Conservation (phyloP, 192 early-diverging fungal species). For the Podila epigama region DNA sequence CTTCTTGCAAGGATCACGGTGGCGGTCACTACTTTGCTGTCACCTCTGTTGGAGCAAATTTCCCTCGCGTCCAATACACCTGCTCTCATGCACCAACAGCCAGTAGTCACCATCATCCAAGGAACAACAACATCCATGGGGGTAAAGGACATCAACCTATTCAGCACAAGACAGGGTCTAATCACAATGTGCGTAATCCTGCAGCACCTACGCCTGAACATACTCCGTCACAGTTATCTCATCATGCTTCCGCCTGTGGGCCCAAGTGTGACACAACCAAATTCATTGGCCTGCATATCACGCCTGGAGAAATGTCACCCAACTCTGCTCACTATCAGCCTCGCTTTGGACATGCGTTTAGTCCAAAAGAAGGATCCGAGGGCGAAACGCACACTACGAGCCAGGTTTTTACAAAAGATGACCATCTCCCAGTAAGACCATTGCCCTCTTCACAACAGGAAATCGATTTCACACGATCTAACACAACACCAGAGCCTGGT, state of each 20-base stretch:
- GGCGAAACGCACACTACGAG: constrained; percentile 14
- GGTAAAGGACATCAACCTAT: too few relatives aligned
- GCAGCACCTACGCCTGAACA: constrained; percentile 24
- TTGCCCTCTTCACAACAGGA: neutral
- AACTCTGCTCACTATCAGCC: neutral
- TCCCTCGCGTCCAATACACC: constrained; percentile 37
- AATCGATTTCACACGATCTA: neutral
- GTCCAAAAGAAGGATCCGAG: constrained; percentile 10
- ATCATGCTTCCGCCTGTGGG: neutral
- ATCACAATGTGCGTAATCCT: constrained; percentile 5
- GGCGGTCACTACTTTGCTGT: constrained; percentile 24
- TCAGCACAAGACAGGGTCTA: neutral
- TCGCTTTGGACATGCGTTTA: constrained; percentile 6
- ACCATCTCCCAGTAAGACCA: neutral
- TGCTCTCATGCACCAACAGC: constrained; percentile 14
- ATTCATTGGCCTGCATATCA: constrained; percentile 10
- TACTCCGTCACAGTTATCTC: neutral
- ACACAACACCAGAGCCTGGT: constrained; percentile 9
- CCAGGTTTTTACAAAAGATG: constrained; percentile 5
- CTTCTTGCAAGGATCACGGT: constrained; percentile 3
- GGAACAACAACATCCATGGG: neutral
- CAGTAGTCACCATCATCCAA: neutral
- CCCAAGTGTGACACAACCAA: neutral
- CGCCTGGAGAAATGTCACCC: too few relatives aligned
- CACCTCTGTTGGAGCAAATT: constrained; percentile 24